phyloP scores from a whole-genome alignment of 2,329 filamentous ascomycete genomes.

The Nemania sp. region DNA sequence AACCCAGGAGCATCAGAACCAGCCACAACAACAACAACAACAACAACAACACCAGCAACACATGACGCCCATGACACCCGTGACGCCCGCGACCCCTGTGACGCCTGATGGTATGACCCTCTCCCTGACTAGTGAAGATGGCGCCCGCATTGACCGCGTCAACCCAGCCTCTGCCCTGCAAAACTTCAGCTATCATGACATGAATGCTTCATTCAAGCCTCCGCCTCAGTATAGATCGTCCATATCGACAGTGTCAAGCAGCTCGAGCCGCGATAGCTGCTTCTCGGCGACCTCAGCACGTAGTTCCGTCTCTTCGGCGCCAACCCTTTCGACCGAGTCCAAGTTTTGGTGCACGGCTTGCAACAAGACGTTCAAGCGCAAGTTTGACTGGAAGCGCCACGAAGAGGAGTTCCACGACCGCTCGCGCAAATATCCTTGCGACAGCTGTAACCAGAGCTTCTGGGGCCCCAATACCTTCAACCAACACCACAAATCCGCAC shows the following conservation, averaged over 20 bases:
- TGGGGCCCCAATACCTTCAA: conserved; percentile 71
- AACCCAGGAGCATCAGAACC: conserved; percentile 23
- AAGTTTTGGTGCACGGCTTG: conserved; percentile 51
- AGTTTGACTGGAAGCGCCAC: conserved; percentile 72
- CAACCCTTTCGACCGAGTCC: conserved; percentile 32
- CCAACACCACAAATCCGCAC: conserved; percentile 68
- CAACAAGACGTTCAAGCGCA: conserved; percentile 69
- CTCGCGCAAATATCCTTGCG: conserved; percentile 69
- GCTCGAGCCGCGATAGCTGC: conserved; percentile 41
- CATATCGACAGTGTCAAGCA: conserved; percentile 40
- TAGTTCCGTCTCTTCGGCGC: conserved; percentile 39
- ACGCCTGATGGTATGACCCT: conserved; percentile 33
- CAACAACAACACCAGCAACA: conserved; percentile 27
- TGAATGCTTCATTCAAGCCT: conserved; percentile 32
- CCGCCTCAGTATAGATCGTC: conserved; percentile 37
- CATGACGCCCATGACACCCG: conserved; percentile 9
- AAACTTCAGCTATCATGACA: conserved; percentile 37
- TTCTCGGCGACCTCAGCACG: conserved; percentile 39
- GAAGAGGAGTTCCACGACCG: conserved; percentile 73
- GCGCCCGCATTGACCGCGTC: conserved; percentile 13
- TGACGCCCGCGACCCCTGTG: conserved; percentile 5
- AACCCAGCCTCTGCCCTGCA: conserved; percentile 30
- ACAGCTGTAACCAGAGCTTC: conserved; percentile 70
- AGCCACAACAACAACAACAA: conserved; percentile 26
- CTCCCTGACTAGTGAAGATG: neutral